phyloP scores from a whole-genome alignment of 2,329 filamentous ascomycete species.

The Emmonsia crescens region DNA sequence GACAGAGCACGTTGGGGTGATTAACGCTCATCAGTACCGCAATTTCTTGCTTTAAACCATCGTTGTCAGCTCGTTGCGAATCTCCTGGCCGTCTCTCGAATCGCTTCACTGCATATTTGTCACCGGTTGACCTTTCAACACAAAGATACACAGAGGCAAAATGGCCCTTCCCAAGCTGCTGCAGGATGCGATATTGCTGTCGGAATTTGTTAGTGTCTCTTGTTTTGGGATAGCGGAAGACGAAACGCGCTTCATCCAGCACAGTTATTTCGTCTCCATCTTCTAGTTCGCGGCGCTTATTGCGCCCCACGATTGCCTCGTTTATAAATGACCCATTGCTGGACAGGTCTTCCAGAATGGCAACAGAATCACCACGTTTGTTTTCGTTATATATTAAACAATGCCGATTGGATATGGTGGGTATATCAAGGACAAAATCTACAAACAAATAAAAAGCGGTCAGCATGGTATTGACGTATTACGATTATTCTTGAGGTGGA shows the following conservation, averaged over 20 bases:
- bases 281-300: conserved; percentile 77
- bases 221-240: conserved; percentile 78
- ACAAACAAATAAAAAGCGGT: background rate
- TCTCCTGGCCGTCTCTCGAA: conserved; percentile 78
- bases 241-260: conserved; percentile 71
- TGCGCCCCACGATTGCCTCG: conserved; percentile 78
- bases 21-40: conserved; percentile 95
- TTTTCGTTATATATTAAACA: conserved; percentile 46
- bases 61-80: conserved; percentile 72
- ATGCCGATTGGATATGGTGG: conserved; percentile 73
- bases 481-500: background rate
- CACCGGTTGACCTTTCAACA: conserved; percentile 71
- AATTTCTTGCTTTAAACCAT: conserved; percentile 88
- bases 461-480: background rate
- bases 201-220: conserved; percentile 66
- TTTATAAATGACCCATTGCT: conserved; percentile 97
- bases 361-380: conserved; percentile 47
- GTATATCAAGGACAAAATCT: conserved; percentile 65
- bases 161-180: conserved; percentile 86
- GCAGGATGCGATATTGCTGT: conserved; percentile 73
- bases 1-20: conserved; percentile 81
- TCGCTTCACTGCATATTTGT: conserved; percentile 83
- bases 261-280: conserved; percentile 88
- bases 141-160: conserved; percentile 91
- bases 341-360: conserved; percentile 83